Base-by-base conservation (phyloP, 371 early-diverging fungal species). In the Mucor circinelloides region DNA sequence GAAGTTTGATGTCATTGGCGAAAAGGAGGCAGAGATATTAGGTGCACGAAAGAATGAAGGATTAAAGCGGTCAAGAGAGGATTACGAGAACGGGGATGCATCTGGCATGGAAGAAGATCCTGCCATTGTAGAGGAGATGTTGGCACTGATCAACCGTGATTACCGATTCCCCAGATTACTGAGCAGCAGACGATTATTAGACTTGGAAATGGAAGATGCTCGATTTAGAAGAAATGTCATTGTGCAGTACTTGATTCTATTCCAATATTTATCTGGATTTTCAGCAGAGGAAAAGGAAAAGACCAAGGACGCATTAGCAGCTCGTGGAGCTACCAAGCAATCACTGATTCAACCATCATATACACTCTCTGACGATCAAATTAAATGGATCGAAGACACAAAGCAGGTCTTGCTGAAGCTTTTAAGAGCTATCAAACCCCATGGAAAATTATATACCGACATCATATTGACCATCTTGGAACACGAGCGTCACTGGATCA, bases 171-270 rank as follows among this genome's bases (percentile, higher is more conserved):
- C 94, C 9, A 88, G 91, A 70, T 86, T 90, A 70, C 68, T 94
- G 58, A 93, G 94, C 6, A 87, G 88, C 63, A 79, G 85, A 58
- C 84, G 87, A 50, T 73, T 95, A 19, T 77, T 94, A 52, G 86
- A 87, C 21, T 77, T 94, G 27, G 89, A 93, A 85, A 90, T 90
- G 52, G 79, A 79, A 23, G 91, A 91, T 64, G 80, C 87, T 7
- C 77, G 85, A 61, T 90, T 92, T 67, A 84, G 93, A 63, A 87
- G 94, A 38, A 93, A 91, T 67, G 86, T 94, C 17, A 82, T 95
- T 55, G 82, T 93, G 17, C 95, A 95, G 69, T 82, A 90, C 38
- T 66, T 92, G 36, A 91, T 94, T 25, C 74, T 93, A 5, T 76
- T 91, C 36, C 89, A 91, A 61, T 93, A 89, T 67, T 80, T 87